Evolutionary conservation across 2,329 filamentous ascomycete genomes (phyloP).

Genomic region (Chaetothyriales sp.): DNA sequence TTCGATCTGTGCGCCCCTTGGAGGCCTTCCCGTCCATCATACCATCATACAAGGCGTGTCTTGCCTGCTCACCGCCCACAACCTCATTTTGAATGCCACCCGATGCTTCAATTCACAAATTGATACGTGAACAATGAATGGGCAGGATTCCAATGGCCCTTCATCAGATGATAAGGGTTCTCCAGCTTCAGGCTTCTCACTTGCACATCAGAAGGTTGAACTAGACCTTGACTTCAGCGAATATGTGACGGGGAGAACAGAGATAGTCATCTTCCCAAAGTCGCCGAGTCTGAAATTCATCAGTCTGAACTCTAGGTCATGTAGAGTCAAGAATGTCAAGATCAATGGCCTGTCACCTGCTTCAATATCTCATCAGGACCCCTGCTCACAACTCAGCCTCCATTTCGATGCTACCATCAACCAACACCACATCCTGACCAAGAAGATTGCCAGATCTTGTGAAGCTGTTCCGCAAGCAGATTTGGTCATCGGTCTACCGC

Average conservation of each 20-base stretch:
- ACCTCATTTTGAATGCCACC: background rate
- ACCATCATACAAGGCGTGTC: too few relatives aligned
- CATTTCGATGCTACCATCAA: constrained; percentile 39
- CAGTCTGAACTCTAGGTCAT: constrained; percentile 48
- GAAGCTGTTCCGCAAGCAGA: constrained; percentile 40
- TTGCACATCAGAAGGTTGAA: constrained; percentile 75
- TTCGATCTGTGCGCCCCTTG: too few relatives aligned
- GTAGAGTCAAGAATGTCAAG: constrained; percentile 38
- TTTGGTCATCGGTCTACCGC: constrained; percentile 44
- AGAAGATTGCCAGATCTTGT: constrained; percentile 40
- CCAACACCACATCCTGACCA: constrained; percentile 64
- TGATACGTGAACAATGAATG: background rate
- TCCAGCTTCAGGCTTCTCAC: constrained; percentile 12
- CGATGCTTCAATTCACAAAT: background rate
- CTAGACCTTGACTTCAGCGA: constrained; percentile 76
- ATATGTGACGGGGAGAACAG: constrained; percentile 62
- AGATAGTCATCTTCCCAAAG: constrained; percentile 61
- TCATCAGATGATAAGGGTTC: background rate
- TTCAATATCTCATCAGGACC: constrained; percentile 26
- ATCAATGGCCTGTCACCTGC: constrained; percentile 27
- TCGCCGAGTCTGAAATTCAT: constrained; percentile 40
- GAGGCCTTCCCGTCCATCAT: too few relatives aligned
- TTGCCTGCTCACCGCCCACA: background rate
- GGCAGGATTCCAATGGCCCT: background rate
- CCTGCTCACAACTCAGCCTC: constrained; percentile 24